Conservation (phyloP, 2,329 filamentous ascomycete genomes). For the Tolypocladium album region DNA sequence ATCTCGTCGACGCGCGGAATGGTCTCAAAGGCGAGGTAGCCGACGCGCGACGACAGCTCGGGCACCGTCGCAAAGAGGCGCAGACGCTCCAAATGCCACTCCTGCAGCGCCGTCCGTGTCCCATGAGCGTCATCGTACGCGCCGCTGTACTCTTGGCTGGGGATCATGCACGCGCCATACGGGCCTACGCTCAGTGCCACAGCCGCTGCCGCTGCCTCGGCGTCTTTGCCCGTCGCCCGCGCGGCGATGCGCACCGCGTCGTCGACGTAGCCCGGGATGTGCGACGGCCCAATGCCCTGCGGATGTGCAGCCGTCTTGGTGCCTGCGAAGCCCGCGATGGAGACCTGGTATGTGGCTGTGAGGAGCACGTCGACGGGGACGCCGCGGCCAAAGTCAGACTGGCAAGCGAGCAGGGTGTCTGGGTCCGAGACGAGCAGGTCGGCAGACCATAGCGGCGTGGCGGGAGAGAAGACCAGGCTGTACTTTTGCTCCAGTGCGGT, state of each 20-base stretch:
- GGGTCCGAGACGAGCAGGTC: conserved; percentile 48
- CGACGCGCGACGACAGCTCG: conserved; percentile 27
- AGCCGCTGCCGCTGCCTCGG: conserved; percentile 5
- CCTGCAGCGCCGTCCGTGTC: conserved; percentile 29
- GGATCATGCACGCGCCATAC: conserved; percentile 57
- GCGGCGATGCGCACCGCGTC: conserved; percentile 32
- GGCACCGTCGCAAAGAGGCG: conserved; percentile 33
- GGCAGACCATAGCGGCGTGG: conserved; percentile 56
- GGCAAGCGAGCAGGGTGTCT: conserved; percentile 40
- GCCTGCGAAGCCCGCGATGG: conserved; percentile 40
- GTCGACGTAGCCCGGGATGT: conserved; percentile 30
- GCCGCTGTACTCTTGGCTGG: conserved; percentile 55
- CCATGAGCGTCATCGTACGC: conserved; percentile 41
- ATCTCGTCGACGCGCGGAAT: conserved; percentile 54
- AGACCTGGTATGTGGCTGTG: conserved; percentile 59
- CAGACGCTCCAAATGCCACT: conserved; percentile 49
- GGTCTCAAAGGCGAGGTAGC: conserved; percentile 55
- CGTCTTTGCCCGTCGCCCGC: conserved; percentile 15
- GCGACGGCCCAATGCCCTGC: conserved; percentile 26
- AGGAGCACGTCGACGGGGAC: conserved; percentile 52
- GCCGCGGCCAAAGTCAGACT: conserved; percentile 37
- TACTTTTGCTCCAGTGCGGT: conserved; percentile 53
- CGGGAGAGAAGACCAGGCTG: conserved; percentile 36
- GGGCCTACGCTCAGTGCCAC: conserved; percentile 53
- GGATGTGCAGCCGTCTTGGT: conserved; percentile 33